A percentile compares a stretch with the other conserved stretches of the same genome.
These are phyloP conservation scores for Sporothrix brasiliensis DNA, from an alignment of 2,329 filamentous ascomycete species.

Conservation along the genomic window DNA sequence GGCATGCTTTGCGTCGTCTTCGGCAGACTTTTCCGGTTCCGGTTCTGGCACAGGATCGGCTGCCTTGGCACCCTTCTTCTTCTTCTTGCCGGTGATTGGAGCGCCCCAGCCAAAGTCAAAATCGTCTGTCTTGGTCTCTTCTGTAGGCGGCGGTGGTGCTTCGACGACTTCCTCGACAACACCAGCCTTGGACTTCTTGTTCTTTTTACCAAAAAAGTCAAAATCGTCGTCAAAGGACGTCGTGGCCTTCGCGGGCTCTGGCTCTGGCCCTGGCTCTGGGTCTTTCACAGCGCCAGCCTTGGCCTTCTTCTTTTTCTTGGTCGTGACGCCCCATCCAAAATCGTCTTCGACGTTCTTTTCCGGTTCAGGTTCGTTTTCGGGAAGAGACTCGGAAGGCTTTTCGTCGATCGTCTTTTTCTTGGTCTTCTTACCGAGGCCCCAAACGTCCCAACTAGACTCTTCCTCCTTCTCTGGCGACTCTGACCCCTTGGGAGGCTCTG, in stretches of 20 bases:
- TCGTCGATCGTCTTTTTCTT: slow-evolving; percentile 44
- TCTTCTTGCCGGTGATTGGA: slow-evolving; percentile 40
- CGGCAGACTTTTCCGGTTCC: slow-evolving; percentile 22
- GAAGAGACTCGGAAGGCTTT: slow-evolving; percentile 30
- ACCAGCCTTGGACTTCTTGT: slow-evolving; percentile 39
- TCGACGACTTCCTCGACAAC: not conserved
- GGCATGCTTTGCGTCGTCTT: slow-evolving; percentile 31
- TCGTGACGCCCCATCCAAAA: slow-evolving; percentile 38
- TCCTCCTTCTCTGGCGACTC: slow-evolving; percentile 35
- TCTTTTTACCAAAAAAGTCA: slow-evolving; percentile 32
- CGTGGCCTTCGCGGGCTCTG: slow-evolving; percentile 9
- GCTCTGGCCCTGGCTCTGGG: slow-evolving; percentile 16
- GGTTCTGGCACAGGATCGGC: slow-evolving; percentile 26
- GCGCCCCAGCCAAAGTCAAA: slow-evolving; percentile 41
- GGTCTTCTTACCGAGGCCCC: slow-evolving; percentile 50
- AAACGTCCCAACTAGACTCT: slow-evolving; percentile 48
- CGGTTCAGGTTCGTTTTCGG: slow-evolving; percentile 28
- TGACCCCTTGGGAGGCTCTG: slow-evolving; percentile 31
- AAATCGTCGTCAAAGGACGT: slow-evolving; percentile 31
- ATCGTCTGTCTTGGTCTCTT: slow-evolving; percentile 38
- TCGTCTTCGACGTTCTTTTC: slow-evolving; percentile 33
- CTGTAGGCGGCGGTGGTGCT: not conserved
- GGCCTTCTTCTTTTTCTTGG: slow-evolving; percentile 38
- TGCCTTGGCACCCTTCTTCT: slow-evolving; percentile 26
- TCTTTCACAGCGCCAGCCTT: slow-evolving; percentile 10